A percentile compares a stretch with the other conserved stretches of the same genome.
Conservation (phyloP, 2,329 filamentous ascomycete genomes). For the Pyricularia pennisetigena region DNA sequence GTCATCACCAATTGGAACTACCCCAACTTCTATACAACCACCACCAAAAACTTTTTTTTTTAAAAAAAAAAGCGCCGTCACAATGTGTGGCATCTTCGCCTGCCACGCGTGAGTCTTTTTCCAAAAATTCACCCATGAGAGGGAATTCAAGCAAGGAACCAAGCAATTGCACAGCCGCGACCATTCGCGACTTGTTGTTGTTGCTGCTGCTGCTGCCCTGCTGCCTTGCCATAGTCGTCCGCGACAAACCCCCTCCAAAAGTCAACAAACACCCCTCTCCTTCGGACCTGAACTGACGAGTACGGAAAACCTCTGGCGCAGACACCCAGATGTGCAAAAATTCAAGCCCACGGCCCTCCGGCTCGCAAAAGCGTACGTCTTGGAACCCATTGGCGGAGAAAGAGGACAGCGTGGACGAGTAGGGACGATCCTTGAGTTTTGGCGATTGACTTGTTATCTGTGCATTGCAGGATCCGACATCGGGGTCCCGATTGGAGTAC, state of each 20-base stretch:
- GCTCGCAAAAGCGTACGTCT: conserved; percentile 83
- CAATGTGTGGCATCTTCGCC: conserved; percentile 94
- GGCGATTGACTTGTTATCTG: conserved; percentile 25
- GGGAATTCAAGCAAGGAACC: neutral
- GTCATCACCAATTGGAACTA: neutral
- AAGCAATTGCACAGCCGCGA: conserved; percentile 2
- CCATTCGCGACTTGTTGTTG: neutral
- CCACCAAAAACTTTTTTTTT: neutral
- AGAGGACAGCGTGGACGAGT: neutral
- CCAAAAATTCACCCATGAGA: neutral
- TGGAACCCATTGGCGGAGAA: conserved; percentile 12
- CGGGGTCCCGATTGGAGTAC: conserved; percentile 98
- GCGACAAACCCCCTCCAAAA: neutral
- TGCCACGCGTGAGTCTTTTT: conserved; percentile 66
- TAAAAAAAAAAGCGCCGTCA: conserved; percentile 12
- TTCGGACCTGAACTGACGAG: neutral
- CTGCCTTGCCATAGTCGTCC: neutral
- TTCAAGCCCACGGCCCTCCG: conserved; percentile 93
- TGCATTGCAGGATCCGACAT: conserved; percentile 65
- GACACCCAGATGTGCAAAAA: conserved; percentile 87
- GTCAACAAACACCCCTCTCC: neutral
- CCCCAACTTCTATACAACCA: neutral
- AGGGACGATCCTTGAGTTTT: conserved; percentile 6
- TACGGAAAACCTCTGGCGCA: conserved; percentile 16
- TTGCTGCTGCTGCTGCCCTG: conserved; percentile 11